phyloP scores from a whole-genome alignment of 768 basidiomycete genomes.

The Agaricus sinodeliciosus region DNA sequence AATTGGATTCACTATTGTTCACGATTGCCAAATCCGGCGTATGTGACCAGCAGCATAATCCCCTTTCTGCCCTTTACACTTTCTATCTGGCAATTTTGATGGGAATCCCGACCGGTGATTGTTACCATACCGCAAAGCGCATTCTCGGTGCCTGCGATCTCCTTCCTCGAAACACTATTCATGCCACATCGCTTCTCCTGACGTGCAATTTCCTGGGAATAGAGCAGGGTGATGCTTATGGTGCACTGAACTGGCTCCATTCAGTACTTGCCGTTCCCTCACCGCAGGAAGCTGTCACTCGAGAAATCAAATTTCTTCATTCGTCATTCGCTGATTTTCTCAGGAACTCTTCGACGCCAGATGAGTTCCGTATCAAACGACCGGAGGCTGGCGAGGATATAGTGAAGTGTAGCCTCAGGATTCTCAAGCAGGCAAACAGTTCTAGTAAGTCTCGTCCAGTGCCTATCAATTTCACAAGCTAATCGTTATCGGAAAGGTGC shows the following conservation, averaged over 20 bases:
- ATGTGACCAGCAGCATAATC: neutral
- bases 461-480: neutral
- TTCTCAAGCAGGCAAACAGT: conserved; percentile 2
- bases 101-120: neutral
- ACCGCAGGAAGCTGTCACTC: neutral
- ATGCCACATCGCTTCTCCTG: neutral
- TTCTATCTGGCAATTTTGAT: neutral
- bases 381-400: neutral
- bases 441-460: neutral
- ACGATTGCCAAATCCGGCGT: neutral
- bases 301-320: neutral
- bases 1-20: neutral
- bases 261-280: neutral
- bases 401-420: conserved; percentile 1
- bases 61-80: neutral
- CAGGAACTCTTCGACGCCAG: neutral
- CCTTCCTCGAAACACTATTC: neutral
- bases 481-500: neutral
- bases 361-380: neutral
- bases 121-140: neutral
- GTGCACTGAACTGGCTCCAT: neutral
- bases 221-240: neutral
- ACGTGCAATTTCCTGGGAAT: conserved; percentile 6
- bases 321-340: conserved; percentile 2
- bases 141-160: conserved; percentile 1